Evolutionary conservation across 345 rosid genomes (phyloP).

Genomic region (Trapa incisa): DNA sequence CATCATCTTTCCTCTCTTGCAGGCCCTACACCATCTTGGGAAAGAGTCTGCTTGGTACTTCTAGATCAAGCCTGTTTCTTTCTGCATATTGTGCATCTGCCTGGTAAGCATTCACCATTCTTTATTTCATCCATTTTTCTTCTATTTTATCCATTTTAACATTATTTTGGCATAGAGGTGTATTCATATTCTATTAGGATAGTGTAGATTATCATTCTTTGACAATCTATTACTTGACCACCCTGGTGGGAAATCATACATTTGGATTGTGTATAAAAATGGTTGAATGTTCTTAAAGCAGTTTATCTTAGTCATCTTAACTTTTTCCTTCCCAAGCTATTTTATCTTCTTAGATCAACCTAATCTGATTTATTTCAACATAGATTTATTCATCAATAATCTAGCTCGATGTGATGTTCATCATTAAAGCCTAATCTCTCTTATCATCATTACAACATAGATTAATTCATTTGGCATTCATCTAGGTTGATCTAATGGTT

Average conservation of each 20-base stretch:
- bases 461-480: not conserved
- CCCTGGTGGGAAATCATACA: not conserved
- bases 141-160: not conserved
- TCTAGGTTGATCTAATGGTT: not conserved
- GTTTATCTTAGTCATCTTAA: not conserved
- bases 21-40: slow-evolving; percentile 66
- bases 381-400: not conserved
- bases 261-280: not conserved
- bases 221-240: not conserved
- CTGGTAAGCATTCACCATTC: slow-evolving; percentile 33
- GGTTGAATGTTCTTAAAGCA: not conserved
- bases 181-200: not conserved
- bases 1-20: slow-evolving; percentile 5
- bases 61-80: slow-evolving; percentile 90
- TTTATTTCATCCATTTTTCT: not conserved
- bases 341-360: not conserved
- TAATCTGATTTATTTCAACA: not conserved
- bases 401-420: too few relatives aligned
- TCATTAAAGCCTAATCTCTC: not conserved
- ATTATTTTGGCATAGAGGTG: not conserved
- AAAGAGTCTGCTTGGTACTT: slow-evolving; percentile 76
- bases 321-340: not conserved
- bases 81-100: slow-evolving; percentile 84
- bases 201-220: not conserved
- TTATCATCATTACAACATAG: not conserved